Evolutionary conservation across 176 grass and related monocot genomes (phyloP).

Genomic region (Ensete ventricosum): DNA sequence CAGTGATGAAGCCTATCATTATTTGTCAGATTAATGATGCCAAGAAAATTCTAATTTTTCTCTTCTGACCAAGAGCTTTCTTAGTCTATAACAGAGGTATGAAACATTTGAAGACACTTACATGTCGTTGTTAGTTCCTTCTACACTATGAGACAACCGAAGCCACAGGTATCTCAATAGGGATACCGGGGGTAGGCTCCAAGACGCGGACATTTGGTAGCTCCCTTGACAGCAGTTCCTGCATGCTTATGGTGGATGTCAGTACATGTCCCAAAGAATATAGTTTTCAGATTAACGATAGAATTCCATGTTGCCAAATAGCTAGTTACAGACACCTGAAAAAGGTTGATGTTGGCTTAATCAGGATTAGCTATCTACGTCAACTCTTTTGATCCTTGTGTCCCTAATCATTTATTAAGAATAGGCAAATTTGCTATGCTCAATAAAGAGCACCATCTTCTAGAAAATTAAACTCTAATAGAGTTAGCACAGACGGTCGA

Average conservation of each 20-base stretch:
- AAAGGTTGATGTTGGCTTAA: not conserved
- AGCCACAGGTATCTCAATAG: conserved; percentile 26
- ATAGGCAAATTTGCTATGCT: no score
- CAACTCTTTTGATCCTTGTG: not conserved
- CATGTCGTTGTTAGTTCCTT: no score
- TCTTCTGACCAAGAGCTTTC: conserved; percentile 53
- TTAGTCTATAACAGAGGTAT: conserved; percentile 60
- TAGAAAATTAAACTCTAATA: no score
- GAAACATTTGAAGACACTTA: not conserved
- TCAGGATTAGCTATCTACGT: not conserved
- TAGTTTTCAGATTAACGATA: not conserved
- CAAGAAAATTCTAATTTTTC: conserved; percentile 55
- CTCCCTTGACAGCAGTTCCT: conserved; percentile 49
- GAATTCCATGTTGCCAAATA: not conserved
- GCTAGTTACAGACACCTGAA: not conserved
- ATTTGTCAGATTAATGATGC: conserved; percentile 40
- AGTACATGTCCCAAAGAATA: not conserved
- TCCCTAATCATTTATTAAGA: not conserved
- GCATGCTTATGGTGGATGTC: conserved; percentile 1
- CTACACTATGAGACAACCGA: conserved; percentile 3
- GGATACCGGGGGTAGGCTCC: conserved; percentile 54
- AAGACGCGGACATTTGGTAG: conserved; percentile 44
- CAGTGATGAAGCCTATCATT: conserved; percentile 61
- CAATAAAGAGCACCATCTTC: no score
- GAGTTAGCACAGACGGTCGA: no score